Conservation (phyloP, 2,329 filamentous ascomycete genomes). For the Remersonia thermophila region DNA sequence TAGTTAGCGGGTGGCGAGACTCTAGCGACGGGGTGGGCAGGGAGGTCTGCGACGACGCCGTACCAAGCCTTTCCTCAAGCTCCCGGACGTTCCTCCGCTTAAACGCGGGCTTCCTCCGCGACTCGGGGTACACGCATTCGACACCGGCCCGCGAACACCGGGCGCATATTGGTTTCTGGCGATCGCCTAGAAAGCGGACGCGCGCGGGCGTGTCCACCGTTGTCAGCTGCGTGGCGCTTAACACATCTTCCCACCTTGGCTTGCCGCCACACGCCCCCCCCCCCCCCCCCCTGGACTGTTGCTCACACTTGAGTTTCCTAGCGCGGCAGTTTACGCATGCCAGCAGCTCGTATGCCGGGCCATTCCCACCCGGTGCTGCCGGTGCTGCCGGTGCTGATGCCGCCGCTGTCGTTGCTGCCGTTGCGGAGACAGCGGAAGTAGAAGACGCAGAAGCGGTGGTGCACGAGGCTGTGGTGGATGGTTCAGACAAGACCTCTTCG, state of each 20-base stretch:
- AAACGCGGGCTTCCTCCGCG: conserved; percentile 73
- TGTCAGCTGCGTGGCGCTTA: conserved; percentile 6
- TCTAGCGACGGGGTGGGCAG: background rate
- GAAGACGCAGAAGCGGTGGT: background rate
- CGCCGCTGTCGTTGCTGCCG: background rate
- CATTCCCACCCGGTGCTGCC: background rate
- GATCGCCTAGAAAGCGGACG: conserved; percentile 36
- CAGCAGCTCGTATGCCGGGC: conserved; percentile 34
- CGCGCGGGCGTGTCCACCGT: conserved; percentile 1
- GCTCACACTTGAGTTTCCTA: conserved; percentile 65
- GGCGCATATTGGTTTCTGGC: conserved; percentile 62
- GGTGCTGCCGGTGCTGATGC: conserved; percentile 2
- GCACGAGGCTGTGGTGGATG: no score
- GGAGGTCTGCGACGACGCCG: conserved; percentile 12
- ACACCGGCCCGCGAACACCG: conserved; percentile 65
- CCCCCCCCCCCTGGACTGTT: background rate
- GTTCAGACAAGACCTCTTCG: conserved; percentile 10
- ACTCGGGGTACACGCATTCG: conserved; percentile 80
- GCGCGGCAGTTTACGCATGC: conserved; percentile 75
- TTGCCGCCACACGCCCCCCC: no score
- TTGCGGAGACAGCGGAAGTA: background rate
- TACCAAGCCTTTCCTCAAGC: conserved; percentile 77
- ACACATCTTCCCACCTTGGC: background rate
- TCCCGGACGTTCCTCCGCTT: conserved; percentile 86
- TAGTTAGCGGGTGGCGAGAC: background rate